Percentiles rank a stretch among this genome's conserved stretches.
Conservation (phyloP, 2,329 filamentous ascomycete species). For the Colletotrichum tabaci region DNA sequence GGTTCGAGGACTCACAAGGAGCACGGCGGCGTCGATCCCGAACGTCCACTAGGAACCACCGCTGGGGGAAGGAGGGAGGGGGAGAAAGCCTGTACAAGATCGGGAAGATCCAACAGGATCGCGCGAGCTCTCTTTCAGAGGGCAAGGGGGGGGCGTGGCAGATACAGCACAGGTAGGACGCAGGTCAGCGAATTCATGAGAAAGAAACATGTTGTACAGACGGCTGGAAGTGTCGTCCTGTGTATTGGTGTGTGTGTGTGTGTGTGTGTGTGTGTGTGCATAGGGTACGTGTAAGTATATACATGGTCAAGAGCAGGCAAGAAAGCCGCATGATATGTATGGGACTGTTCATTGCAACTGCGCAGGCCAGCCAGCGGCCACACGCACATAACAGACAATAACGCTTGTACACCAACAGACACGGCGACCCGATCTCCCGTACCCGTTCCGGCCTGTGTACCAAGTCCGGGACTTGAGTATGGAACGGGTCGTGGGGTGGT, state of each 20-base stretch:
- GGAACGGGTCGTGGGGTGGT: slow-evolving; percentile 8
- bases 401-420: background rate
- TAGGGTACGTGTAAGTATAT: slow-evolving; percentile 2
- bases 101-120: slow-evolving; percentile 6
- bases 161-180: slow-evolving; percentile 7
- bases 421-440: background rate
- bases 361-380: background rate
- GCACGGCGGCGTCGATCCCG: slow-evolving; percentile 26
- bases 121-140: slow-evolving; percentile 1
- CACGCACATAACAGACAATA: too few species aligned
- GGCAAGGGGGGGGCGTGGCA: background rate
- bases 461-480: background rate
- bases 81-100: background rate
- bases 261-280: background rate
- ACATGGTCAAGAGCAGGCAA: background rate
- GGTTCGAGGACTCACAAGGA: slow-evolving; percentile 4
- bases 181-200: background rate
- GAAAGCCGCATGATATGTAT: background rate
- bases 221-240: background rate
- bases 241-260: background rate
- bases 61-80: background rate
- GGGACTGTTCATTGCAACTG: background rate
- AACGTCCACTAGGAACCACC: slow-evolving; percentile 5
- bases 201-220: background rate
- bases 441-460: background rate